Percentiles rank a stretch among this genome's conserved stretches.
phyloP scores from a whole-genome alignment of 345 rosid genomes.

The Corymbia maculata region DNA sequence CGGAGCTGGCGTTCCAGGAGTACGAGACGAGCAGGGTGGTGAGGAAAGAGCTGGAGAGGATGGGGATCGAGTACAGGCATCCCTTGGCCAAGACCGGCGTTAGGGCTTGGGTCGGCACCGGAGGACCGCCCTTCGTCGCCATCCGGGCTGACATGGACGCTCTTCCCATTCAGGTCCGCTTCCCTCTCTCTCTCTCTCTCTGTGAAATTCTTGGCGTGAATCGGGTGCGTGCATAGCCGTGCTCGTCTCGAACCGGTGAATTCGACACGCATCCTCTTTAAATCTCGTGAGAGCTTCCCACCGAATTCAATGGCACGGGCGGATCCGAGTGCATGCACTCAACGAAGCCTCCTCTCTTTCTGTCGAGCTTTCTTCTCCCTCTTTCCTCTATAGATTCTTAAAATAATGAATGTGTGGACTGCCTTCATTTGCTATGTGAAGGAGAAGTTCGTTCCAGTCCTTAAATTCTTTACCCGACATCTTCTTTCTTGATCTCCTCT shows the following conservation, averaged over 20 bases:
- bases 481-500: neutral
- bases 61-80: conserved; percentile 39
- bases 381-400: neutral
- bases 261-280: neutral
- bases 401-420: neutral
- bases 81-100: conserved; percentile 72
- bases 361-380: neutral
- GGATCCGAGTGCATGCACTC: neutral
- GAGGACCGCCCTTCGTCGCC: conserved; percentile 68
- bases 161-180: conserved; percentile 58
- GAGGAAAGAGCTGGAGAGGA: conserved; percentile 39
- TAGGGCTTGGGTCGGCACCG: conserved; percentile 69
- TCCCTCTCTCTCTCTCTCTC: neutral
- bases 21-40: conserved; percentile 50
- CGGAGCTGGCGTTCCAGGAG: conserved; percentile 74
- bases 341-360: neutral
- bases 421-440: neutral
- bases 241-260: neutral
- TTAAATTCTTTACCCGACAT: neutral
- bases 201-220: neutral
- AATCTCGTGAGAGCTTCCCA: neutral
- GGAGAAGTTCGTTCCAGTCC: neutral
- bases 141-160: conserved; percentile 86
- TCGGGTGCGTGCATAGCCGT: neutral
- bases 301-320: neutral